Evolutionary conservation across 192 early-diverging fungal species (phyloP), one percentile per base, ranked within the genome.

Genomic region (Oehlia diaphana): DNA sequence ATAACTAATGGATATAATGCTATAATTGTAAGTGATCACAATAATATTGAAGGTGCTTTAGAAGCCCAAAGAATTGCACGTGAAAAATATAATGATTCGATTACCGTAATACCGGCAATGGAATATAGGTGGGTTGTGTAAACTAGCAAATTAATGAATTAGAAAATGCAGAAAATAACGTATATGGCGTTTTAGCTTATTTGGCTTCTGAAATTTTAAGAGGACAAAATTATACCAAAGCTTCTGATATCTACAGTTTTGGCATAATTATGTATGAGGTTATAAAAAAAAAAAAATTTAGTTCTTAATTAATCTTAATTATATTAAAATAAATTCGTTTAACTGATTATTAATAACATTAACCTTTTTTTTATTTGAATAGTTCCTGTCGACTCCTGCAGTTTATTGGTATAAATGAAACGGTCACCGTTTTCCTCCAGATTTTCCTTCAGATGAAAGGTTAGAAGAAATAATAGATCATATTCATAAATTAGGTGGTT

Each of bases 301-400:
- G 1, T 31, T 31, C 31, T 37, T 64, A 42, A 28, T 67, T 50
- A 31, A 62, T 19, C 13, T 37, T 67, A 3, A 63, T 21, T 63
- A 21, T 16, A 31, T 31, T 9, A 63, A 63, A 63, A 63, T 6
- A 23, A 42, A 42, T 7, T 42, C 39, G 0, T 42, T 26, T 63
- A n/a, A 63, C 4, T 19, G 62, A 14, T 12, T 47, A 47, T 47
- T 47, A 12, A 9, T 47, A 74, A 31, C 14, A 74, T 63, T 21
- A 26, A 33, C 72, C 19, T 68, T 42, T 42, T 26, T 8, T 26
- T 21, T 35, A 14, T 62, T 53, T 42, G 7, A 61, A 31, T 70
- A 91, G 88, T 31, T 89, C 83, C 53, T 93, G 92, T 79, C 88
- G 92, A 2, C 83, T 93, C 5, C 92, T 93, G 90, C 91, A 92